Evolutionary conservation across 108 stramenopile genomes (phyloP).

Genomic region (Hondaea fermentalgiana): DNA sequence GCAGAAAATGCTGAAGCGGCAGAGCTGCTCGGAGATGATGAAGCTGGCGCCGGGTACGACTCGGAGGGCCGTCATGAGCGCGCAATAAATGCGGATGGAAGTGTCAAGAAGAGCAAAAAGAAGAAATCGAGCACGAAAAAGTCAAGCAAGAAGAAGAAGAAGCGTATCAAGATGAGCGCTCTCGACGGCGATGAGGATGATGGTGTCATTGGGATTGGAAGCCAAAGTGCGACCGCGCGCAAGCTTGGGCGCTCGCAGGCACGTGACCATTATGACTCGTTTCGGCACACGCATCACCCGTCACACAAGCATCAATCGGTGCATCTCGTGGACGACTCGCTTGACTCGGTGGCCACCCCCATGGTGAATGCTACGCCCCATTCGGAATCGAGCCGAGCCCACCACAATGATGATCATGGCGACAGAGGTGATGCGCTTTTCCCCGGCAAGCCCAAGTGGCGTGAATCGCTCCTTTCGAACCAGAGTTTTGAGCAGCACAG

Average conservation of each 20-base stretch:
- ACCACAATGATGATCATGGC: neutral
- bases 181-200: neutral
- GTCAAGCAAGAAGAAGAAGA: neutral
- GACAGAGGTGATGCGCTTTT: neutral
- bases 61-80: no score
- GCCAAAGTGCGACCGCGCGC: neutral
- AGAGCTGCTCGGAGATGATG: neutral
- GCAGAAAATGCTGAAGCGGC: neutral
- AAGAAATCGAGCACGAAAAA: neutral
- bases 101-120: neutral
- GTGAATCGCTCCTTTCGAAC: neutral
- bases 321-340: neutral
- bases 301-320: neutral
- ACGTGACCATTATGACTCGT: no score
- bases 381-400: neutral
- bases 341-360: neutral
- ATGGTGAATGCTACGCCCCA: neutral
- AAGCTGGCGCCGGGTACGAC: no score
- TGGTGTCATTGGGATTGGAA: neutral
- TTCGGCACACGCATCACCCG: no score
- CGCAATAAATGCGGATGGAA: no score
- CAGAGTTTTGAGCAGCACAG: neutral
- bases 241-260: neutral
- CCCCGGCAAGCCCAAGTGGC: neutral
- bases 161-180: neutral